Evolutionary conservation across 768 basidiomycete species (phyloP).

Genomic region (Chiua virens): DNA sequence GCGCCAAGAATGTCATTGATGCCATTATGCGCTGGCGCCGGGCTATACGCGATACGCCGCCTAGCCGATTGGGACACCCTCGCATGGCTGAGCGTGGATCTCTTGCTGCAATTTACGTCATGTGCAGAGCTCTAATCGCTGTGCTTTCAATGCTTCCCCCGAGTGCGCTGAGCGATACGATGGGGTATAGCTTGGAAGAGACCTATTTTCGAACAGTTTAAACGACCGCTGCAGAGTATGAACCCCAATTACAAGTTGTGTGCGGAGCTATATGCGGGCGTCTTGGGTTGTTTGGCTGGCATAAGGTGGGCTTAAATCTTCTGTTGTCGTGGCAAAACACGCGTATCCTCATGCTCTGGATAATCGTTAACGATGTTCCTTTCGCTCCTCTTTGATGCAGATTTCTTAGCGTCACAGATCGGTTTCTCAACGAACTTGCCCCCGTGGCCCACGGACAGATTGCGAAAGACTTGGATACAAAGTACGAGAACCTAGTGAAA

Average conservation of each 20-base stretch:
- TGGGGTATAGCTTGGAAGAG: conserved; percentile 83
- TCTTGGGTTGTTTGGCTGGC: conserved; percentile 83
- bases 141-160: conserved; percentile 72
- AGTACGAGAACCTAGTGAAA: conserved; percentile 81
- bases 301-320: conserved; percentile 55
- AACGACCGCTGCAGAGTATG: conserved; percentile 58
- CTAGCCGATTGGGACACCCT: conserved; percentile 29
- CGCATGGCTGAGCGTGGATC: conserved; percentile 62
- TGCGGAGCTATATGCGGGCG: conserved; percentile 76
- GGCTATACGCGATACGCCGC: conserved; percentile 64
- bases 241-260: conserved; percentile 80
- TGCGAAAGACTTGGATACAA: conserved; percentile 76
- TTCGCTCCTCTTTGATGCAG: conserved; percentile 36
- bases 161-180: conserved; percentile 72
- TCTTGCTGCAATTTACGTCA: conserved; percentile 85
- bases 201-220: conserved; percentile 86
- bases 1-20: conserved; percentile 81
- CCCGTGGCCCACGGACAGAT: conserved; percentile 76
- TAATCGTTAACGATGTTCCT: neutral
- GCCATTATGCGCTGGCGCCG: conserved; percentile 86
- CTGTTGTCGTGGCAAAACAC: neutral
- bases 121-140: conserved; percentile 82
- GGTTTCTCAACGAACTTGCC: conserved; percentile 77
- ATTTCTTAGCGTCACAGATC: conserved; percentile 90
- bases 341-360: neutral